Conservation (phyloP, 352 stramenopile species). For the Peronosclerospora sorghi region DNA sequence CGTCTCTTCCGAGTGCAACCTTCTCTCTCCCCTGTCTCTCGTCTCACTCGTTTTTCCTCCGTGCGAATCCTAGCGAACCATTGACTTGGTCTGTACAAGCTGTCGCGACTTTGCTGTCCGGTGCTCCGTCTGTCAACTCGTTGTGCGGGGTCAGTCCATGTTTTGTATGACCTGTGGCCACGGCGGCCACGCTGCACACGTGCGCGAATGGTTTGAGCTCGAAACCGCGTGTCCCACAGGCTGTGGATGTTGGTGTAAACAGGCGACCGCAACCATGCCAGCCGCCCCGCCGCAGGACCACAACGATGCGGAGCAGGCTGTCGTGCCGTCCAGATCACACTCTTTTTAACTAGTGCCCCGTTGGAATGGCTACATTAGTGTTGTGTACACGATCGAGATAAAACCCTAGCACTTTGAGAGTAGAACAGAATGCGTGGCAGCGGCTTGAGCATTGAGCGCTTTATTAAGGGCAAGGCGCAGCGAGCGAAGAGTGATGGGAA, state of each 20-base stretch:
- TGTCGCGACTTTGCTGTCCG: conserved; percentile 71
- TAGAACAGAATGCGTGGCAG: conserved; percentile 46
- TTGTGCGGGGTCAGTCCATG: conserved; percentile 76
- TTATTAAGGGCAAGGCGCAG: conserved; percentile 79
- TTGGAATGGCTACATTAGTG: not conserved
- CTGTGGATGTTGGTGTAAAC: conserved; percentile 81
- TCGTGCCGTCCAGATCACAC: conserved; percentile 40
- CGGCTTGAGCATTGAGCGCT: conserved; percentile 76
- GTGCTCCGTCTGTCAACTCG: conserved; percentile 74
- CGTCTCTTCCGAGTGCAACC: too few species aligned
- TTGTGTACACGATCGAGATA: too few species aligned
- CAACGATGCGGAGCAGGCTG: conserved; percentile 18
- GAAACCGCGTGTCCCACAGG: conserved; percentile 70
- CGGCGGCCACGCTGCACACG: conserved; percentile 57
- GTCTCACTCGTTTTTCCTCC: too few species aligned
- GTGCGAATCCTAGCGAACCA: conserved; percentile 44
- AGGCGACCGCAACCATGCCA: conserved; percentile 41
- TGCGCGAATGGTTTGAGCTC: conserved; percentile 67
- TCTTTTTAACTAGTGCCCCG: conserved; percentile 37
- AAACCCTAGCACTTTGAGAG: not conserved
- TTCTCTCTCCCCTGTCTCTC: too few species aligned
- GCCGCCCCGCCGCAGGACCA: conserved; percentile 17
- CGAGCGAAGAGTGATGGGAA: conserved; percentile 67
- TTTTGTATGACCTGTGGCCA: conserved; percentile 82
- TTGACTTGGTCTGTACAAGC: conserved; percentile 40